Percentiles rank a stretch among this genome's conserved stretches.
These are phyloP conservation scores for Paralagenidium karlingii DNA, from an alignment of 352 stramenopile genomes.

Conservation along the genomic window DNA sequence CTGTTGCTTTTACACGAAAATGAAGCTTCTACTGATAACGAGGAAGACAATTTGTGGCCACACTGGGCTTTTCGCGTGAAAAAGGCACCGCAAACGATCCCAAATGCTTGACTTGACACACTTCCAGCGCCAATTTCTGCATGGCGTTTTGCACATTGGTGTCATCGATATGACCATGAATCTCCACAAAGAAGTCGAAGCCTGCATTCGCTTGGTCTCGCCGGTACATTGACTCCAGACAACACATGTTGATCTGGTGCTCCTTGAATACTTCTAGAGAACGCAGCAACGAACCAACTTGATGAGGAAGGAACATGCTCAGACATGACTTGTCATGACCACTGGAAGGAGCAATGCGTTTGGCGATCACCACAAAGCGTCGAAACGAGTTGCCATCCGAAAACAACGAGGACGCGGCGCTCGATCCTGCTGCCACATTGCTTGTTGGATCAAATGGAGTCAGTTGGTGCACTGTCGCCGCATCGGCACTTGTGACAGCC, in stretches of 20 bases:
- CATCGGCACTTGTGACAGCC: slow-evolving; percentile 6
- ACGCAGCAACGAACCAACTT: slow-evolving; percentile 73
- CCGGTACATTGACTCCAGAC: slow-evolving; percentile 80
- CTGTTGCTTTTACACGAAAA: slow-evolving; percentile 4
- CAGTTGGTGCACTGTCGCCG: slow-evolving; percentile 2
- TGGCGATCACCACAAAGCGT: slow-evolving; percentile 66
- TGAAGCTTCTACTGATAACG: not conserved
- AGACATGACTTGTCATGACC: slow-evolving; percentile 75
- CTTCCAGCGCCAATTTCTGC: slow-evolving; percentile 24
- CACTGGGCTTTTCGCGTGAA: slow-evolving; percentile 28
- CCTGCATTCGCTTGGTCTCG: slow-evolving; percentile 26
- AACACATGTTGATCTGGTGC: slow-evolving; percentile 69
- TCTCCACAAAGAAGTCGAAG: slow-evolving; percentile 82
- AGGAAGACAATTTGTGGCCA: too few species aligned
- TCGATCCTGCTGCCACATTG: not conserved
- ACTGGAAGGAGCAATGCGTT: slow-evolving; percentile 40
- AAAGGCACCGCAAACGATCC: slow-evolving; percentile 67
- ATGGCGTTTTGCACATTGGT: slow-evolving; percentile 37
- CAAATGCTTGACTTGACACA: slow-evolving; percentile 63
- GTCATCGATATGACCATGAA: slow-evolving; percentile 66
- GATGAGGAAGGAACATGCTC: slow-evolving; percentile 77
- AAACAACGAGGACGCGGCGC: not conserved
- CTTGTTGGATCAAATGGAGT: not conserved
- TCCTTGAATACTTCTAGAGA: slow-evolving; percentile 75
- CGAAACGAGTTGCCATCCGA: slow-evolving; percentile 31